Conservation (phyloP, 768 basidiomycete species). For the Leccinum sublutescens region DNA sequence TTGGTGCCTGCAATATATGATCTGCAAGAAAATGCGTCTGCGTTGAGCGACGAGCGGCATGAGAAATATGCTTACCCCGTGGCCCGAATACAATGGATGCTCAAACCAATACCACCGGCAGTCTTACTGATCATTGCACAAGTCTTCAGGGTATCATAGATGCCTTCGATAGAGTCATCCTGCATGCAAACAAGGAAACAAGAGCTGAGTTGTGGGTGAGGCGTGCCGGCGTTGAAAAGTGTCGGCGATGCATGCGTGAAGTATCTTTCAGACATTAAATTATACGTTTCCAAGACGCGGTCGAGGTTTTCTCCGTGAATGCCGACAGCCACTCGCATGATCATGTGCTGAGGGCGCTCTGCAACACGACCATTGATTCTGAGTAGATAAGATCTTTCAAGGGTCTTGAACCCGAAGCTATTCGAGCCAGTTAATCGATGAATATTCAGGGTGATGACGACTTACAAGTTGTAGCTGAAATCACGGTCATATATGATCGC, state of each 20-base stretch:
- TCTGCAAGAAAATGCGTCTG: conserved; percentile 38
- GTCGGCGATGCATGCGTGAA: conserved; percentile 99
- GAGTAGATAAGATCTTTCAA: conserved; percentile 96
- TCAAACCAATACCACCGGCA: conserved; percentile 95
- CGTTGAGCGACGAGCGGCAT: not conserved
- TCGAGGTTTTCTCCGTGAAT: conserved; percentile 92
- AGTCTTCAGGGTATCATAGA: conserved; percentile 97
- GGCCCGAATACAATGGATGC: conserved; percentile 94
- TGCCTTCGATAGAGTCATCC: conserved; percentile 98
- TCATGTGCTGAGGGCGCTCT: conserved; percentile 97
- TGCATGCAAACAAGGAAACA: conserved; percentile 99
- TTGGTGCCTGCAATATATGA: conserved; percentile 99
- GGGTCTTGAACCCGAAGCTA: conserved; percentile 99
- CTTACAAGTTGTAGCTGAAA: conserved; percentile 94
- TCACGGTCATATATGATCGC: conserved; percentile 98
- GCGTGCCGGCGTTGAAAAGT: conserved; percentile 97
- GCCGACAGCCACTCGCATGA: conserved; percentile 99
- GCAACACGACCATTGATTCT: conserved; percentile 93
- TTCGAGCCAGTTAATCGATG: not conserved
- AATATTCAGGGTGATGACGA: conserved; percentile 2
- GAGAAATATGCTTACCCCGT: conserved; percentile 63
- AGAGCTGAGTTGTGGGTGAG: conserved; percentile 89
- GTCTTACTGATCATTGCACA: conserved; percentile 99
- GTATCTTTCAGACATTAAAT: conserved; percentile 96
- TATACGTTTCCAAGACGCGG: conserved; percentile 86